A percentile compares a stretch with the other conserved stretches of the same genome.
phyloP scores from a whole-genome alignment of 352 stramenopile genomes.

The Phytopythium boreale region DNA sequence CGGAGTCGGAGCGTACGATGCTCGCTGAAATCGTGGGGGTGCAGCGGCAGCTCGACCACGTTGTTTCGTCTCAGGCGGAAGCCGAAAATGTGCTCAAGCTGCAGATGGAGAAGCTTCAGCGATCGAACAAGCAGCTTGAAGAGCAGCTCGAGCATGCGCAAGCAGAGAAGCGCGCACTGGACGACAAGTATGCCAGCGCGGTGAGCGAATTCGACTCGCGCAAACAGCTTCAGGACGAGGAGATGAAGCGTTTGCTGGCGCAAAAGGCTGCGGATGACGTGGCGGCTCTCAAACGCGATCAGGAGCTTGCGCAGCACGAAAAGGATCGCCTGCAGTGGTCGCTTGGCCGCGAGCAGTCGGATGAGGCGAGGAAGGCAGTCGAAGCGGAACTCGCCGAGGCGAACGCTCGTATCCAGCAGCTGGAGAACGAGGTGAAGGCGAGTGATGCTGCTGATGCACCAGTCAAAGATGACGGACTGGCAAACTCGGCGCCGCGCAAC shows the following conservation, averaged over 20 bases:
- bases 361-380: slow-evolving; percentile 27
- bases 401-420: slow-evolving; percentile 36
- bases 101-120: slow-evolving; percentile 21
- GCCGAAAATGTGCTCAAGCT: slow-evolving; percentile 19
- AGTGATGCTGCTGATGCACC: not conserved
- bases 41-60: slow-evolving; percentile 12
- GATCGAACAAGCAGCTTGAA: slow-evolving; percentile 14
- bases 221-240: slow-evolving; percentile 17
- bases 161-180: slow-evolving; percentile 20
- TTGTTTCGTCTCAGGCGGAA: slow-evolving; percentile 14
- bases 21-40: slow-evolving; percentile 8
- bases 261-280: slow-evolving; percentile 24
- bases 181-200: slow-evolving; percentile 14
- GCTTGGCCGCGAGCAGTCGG: slow-evolving; percentile 13
- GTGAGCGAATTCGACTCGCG: slow-evolving; percentile 12
- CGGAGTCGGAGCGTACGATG: slow-evolving; percentile 20
- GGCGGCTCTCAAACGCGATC: slow-evolving; percentile 20
- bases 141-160: slow-evolving; percentile 3
- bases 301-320: slow-evolving; percentile 19
- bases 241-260: slow-evolving; percentile 16
- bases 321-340: slow-evolving; percentile 23
- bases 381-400: slow-evolving; percentile 26
- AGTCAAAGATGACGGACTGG: not conserved
- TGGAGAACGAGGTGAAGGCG: slow-evolving; percentile 29
- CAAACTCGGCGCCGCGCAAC: not conserved